Base-by-base conservation (phyloP, 1,284 basidiomycete genomes). In the Ceratobasidium sp. region DNA sequence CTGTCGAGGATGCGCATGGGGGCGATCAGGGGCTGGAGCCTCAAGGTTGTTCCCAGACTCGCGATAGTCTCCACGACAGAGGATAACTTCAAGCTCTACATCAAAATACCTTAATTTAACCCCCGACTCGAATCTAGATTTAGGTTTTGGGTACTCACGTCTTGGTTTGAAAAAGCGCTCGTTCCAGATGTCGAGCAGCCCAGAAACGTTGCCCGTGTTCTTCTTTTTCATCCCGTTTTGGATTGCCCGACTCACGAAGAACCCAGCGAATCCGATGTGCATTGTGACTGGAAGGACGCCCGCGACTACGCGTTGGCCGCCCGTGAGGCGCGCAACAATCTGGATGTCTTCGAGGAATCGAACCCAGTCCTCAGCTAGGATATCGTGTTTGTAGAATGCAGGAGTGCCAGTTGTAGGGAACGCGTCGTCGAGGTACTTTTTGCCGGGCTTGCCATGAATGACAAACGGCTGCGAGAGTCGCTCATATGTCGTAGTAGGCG, bases 101-200 rank as follows among this genome's bases (percentile, higher is more conserved):
- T n/a, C 6, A 14, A 61, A 61, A 46, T 28, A 46, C 23, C n/a
- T n/a, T n/a, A n/a, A n/a, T n/a, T n/a, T n/a, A n/a, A n/a, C n/a
- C n/a, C n/a, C n/a, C n/a, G n/a, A n/a, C n/a, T n/a, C n/a, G n/a
- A n/a, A n/a, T n/a, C n/a, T n/a, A n/a, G n/a, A n/a, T n/a, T n/a
- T n/a, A n/a, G n/a, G n/a, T n/a, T n/a, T n/a, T n/a, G n/a, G 30
- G 13, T 26, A 52, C 62, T 66, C 46, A 66, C 62, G 62, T 66
- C 62, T 49, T 11, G 21, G 62, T 18, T 52, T 38, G 43, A 66
- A 66, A 46, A 66, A 66, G 30, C 47, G 21, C 32, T 66, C 62
- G 47, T 66, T 66, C 62, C 62, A 66, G 23, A 52, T 23, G 13
- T 35, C 30, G 47, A 66, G 41, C 9, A 66, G 18, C 44, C 26